Base-by-base conservation (phyloP, 2,329 filamentous ascomycete genomes). In the Zymoseptoria tritici region DNA sequence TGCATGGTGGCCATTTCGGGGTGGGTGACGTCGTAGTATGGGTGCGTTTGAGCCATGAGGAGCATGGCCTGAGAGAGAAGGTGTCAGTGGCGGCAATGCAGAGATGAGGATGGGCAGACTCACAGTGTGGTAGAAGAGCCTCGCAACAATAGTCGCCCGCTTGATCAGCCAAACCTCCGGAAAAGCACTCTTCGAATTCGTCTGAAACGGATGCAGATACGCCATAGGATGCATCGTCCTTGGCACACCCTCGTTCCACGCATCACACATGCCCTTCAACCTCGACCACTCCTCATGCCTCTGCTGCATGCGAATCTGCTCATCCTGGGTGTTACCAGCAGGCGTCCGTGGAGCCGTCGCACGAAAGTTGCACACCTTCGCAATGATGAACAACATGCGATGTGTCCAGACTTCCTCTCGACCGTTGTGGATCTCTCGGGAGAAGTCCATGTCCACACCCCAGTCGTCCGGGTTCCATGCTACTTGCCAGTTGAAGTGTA, bases 381-480 rank as follows among this genome's bases (percentile, higher is more conserved):
- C 91, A 54, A 95, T 82, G 64, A 96, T 88, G 75, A 92, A 96
- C 49, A 97, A 79, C 63, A 96, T 95, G 26, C 90, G 85, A 70
- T 96, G 88, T 19, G 91, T 89, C 91, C 93, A 97, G 9, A 87
- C 71, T 69, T 96, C 90, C 73, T 96, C 91, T 46, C 84, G 80
- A 9, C 86, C 88, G 6, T 79, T 76, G 59, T 83, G 78, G 4
- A 79, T 80, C 52, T 81, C 78, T 7, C 79, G 77, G 6, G 77
- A 76, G 68, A 94, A 88, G 66, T 88, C 83, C 80, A 94, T 85
- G 68, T 96, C 87, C 19, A 97, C 80, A 1, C 89, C 89, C 92
- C 93, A 97, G 9, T 90, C 85, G 67, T 96, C 90, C 0, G 91
- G 92, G 57, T 96, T 86, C 90, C 91, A 96, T 0, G 90, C 86